phyloP scores from a whole-genome alignment of 163 green algal genomes.

The Chlorella variabilis region DNA sequence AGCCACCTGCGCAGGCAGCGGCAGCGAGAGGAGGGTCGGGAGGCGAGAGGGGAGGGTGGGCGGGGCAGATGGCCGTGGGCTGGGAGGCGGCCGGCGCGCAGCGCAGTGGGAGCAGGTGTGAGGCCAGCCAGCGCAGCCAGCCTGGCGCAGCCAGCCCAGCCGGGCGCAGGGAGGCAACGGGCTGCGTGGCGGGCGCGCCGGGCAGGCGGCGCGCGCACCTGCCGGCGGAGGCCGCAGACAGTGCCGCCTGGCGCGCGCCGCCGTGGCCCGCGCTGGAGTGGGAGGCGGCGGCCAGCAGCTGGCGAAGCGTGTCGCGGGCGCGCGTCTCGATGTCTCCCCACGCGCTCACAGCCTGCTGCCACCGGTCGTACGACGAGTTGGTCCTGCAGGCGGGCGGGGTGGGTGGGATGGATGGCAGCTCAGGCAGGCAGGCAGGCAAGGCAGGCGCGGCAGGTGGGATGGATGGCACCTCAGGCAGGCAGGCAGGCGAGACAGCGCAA shows the following conservation, averaged over 20 bases:
- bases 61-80: too few relatives aligned
- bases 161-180: too few relatives aligned
- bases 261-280: too few relatives aligned
- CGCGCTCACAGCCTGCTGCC: slow-evolving; percentile 75
- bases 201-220: background rate
- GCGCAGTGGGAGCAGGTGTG: too few relatives aligned
- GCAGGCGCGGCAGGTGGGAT: background rate
- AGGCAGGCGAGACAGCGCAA: background rate
- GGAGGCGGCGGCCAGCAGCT: slow-evolving; percentile 46
- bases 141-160: too few relatives aligned
- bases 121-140: too few relatives aligned
- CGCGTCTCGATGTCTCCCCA: slow-evolving; percentile 77
- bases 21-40: too few relatives aligned
- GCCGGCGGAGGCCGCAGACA: background rate
- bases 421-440: background rate
- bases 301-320: slow-evolving; percentile 75
- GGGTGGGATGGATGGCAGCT: too few relatives aligned
- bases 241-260: background rate
- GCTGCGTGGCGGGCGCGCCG: too few relatives aligned
- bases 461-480: background rate
- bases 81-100: too few relatives aligned
- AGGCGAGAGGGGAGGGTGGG: too few relatives aligned
- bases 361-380: slow-evolving; percentile 71
- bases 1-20: slow-evolving; percentile 63
- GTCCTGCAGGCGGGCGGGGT: background rate